Conservation (phyloP, 2,329 filamentous ascomycete genomes). For the Thermothelomyces thermophilus region DNA sequence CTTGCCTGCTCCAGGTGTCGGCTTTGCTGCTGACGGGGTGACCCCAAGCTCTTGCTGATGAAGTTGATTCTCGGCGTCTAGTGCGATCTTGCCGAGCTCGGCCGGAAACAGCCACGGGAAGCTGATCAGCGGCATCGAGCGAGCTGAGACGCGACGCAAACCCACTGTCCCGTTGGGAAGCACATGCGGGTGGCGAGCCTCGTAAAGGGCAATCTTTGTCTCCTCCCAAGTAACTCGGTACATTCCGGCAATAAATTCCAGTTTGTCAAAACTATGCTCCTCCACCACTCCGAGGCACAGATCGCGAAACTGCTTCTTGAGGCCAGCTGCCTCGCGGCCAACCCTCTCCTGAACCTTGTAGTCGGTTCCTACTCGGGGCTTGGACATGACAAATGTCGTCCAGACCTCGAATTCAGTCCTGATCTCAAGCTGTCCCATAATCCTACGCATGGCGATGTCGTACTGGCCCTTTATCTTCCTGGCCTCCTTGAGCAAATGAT, state of each 20-base stretch:
- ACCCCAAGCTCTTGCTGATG: background rate
- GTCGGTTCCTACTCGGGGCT: constrained; percentile 63
- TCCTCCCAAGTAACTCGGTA: constrained; percentile 76
- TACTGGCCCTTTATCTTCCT: constrained; percentile 67
- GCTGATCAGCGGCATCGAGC: constrained; percentile 72
- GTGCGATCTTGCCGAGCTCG: constrained; percentile 58
- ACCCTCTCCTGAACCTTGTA: constrained; percentile 87
- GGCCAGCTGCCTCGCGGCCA: constrained; percentile 55
- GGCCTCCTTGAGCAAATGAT: constrained; percentile 52
- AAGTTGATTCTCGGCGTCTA: constrained; percentile 2
- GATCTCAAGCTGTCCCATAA: constrained; percentile 82
- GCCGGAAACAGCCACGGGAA: constrained; percentile 88
- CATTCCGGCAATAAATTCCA: constrained; percentile 79
- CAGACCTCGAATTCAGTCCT: constrained; percentile 87
- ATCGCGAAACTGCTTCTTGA: constrained; percentile 64
- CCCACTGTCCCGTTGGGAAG: constrained; percentile 27
- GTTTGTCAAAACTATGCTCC: constrained; percentile 46
- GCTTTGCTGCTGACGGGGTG: background rate
- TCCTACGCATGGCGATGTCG: constrained; percentile 65
- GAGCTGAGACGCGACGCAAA: constrained; percentile 34
- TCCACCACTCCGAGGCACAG: constrained; percentile 61
- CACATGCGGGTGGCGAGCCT: constrained; percentile 30
- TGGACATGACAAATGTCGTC: constrained; percentile 75
- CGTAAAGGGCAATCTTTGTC: constrained; percentile 51
- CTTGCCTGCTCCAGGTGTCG: background rate